phyloP scores from a whole-genome alignment of 2,329 filamentous ascomycete genomes.

The Blumeriella jaapii region DNA sequence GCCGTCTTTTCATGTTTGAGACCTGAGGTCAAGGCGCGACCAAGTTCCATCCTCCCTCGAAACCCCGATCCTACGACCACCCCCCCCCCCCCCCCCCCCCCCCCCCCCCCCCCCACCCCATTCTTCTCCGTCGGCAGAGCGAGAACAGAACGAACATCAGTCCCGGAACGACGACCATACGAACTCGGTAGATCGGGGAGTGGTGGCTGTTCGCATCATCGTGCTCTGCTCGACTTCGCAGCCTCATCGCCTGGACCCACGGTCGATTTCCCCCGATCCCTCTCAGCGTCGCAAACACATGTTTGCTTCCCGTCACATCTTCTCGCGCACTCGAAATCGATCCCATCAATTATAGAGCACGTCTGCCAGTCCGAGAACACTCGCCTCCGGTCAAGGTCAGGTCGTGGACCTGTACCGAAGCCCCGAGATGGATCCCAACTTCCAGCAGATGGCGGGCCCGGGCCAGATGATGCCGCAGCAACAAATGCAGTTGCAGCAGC shows the following conservation, averaged over 20 bases:
- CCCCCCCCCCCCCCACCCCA: no score
- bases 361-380: background rate
- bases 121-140: no score
- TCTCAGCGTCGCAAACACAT: slow-evolving; percentile 20
- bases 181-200: no score
- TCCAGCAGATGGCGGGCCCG: slow-evolving; percentile 25
- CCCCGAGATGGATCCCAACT: slow-evolving; percentile 26
- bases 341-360: background rate
- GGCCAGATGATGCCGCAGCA: slow-evolving; percentile 24
- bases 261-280: background rate
- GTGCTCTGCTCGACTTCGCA: background rate
- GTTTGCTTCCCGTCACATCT: slow-evolving; percentile 8
- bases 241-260: background rate
- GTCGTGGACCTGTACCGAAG: slow-evolving; percentile 16
- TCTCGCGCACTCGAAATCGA: background rate
- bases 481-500: slow-evolving; percentile 11
- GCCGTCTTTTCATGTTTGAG: no score
- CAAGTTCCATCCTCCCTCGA: no score
- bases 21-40: no score
- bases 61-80: no score
- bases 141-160: no score
- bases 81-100: no score
- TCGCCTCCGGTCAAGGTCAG: slow-evolving; percentile 5
- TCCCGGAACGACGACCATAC: no score
- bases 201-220: no score